Evolutionary conservation across 2,329 filamentous ascomycete species (phyloP), one percentile per base, ranked within the genome.

Genomic region (Fusarium transvaalense): DNA sequence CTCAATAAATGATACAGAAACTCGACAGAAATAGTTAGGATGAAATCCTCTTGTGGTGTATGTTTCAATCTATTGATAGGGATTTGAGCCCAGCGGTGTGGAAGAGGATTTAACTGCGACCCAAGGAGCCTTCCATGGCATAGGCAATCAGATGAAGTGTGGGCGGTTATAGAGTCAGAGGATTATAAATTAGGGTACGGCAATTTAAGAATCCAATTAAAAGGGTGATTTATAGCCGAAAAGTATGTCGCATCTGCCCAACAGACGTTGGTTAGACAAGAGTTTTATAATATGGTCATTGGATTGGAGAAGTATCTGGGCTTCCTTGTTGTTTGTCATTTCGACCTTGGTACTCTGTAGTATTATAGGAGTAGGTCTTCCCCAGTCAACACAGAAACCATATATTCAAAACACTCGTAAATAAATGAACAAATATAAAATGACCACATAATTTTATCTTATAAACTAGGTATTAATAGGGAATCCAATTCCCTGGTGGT

Each of bases 111-210:
- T 12, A 10, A 21, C n/a, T 38, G 37, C 37, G 6, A 21, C 2
- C 19, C n/a, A 2, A 4, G 10, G n/a, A 4, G 6, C n/a, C 5
- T 21, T 6, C n/a, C n/a, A n/a, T n/a, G 7, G 6, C 14, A 21
- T 13, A 38, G 13, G 14, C 3, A 19, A 17, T 37, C 17, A 35
- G 15, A 8, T 15, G 17, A 10, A n/a, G 5, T 3, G 4, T 17
- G 34, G 34, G 34, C 17, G 34, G 23, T 15, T 35, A 17, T 17
- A 15, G 34, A 35, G 34, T n/a, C 23, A 25, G 23, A 25, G 4
- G 4, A 25, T 25, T 6, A 6, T 25, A 25, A 25, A 25, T 25
- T 25, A 25, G 23, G 23, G 23, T 25, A 6, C 23, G 23, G 6
- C 5, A 6, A 6, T 25, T 25, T 25, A 6, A 6, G 23, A 5